These are phyloP conservation scores for Protomyces macrosporus DNA, from an alignment of 1,139 yeast species.

Conservation along the genomic window DNA sequence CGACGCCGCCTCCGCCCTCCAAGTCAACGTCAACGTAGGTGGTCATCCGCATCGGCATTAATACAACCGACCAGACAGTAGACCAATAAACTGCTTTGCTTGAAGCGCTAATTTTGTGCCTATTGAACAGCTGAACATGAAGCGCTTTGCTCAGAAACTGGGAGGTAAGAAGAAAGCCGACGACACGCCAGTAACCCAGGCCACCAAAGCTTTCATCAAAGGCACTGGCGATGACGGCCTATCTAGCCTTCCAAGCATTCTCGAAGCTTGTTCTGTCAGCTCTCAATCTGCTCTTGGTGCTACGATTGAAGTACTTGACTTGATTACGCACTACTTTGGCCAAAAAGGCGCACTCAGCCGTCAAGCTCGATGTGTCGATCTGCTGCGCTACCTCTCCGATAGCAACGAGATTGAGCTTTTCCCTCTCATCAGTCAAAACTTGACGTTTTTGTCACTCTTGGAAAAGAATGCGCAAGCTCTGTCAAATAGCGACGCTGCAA, in stretches of 20 bases:
- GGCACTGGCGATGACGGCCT: constrained; percentile 22
- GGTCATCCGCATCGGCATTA: too few species aligned
- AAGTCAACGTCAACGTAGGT: too few species aligned
- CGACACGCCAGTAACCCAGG: background rate
- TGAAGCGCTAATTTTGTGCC: too few species aligned
- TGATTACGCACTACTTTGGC: constrained; percentile 13
- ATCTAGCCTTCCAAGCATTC: constrained; percentile 6
- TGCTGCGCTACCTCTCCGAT: constrained; percentile 21
- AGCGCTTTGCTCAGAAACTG: constrained; percentile 1
- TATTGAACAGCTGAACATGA: background rate
- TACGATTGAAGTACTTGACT: constrained; percentile 10
- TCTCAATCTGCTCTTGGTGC: constrained; percentile 4
- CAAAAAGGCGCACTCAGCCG: background rate
- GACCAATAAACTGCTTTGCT: too few species aligned
- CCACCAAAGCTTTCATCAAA: constrained; percentile 13
- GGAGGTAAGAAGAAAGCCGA: constrained; percentile 6
- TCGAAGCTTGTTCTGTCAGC: constrained; percentile 15
- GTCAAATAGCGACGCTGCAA: background rate
- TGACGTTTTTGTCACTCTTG: constrained; percentile 4
- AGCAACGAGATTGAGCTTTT: constrained; percentile 10
- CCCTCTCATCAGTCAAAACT: constrained; percentile 2
- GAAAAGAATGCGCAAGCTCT: constrained; percentile 2
- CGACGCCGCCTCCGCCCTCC: too few species aligned
- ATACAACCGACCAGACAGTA: too few species aligned
- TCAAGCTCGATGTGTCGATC: constrained; percentile 15